Evolutionary conservation across 495 filamentous ascomycete species (phyloP).

Genomic region (Clavariopsis aquatica): DNA sequence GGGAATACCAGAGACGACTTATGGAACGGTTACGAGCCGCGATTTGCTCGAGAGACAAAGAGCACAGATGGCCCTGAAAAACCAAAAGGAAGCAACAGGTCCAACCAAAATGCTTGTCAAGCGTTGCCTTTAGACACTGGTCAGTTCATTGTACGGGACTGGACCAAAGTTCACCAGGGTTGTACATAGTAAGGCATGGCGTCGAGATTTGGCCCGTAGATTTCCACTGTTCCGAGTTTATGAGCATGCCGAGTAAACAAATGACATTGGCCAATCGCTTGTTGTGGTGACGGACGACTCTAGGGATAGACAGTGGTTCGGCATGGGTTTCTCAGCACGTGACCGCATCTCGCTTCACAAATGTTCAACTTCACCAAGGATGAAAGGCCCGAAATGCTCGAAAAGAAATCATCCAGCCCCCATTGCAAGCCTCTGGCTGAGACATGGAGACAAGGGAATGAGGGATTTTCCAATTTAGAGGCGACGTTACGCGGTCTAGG

Average conservation of each 20-base stretch:
- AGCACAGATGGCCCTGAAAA: conserved; percentile 16
- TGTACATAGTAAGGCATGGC: conserved; percentile 21
- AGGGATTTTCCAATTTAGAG: conserved; percentile 35
- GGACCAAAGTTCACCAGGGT: conserved; percentile 20
- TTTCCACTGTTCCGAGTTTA: conserved; percentile 34
- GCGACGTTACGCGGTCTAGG: conserved; percentile 39
- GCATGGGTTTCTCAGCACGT: conserved; percentile 33
- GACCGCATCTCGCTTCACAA: conserved; percentile 34
- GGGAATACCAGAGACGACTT: conserved; percentile 26
- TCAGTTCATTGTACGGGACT: conserved; percentile 31
- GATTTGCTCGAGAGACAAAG: conserved; percentile 30
- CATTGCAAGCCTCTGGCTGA: conserved; percentile 27
- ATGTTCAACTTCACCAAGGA: conserved; percentile 32
- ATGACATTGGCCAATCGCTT: conserved; percentile 39
- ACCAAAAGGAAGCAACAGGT: conserved; percentile 14
- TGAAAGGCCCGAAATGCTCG: conserved; percentile 27
- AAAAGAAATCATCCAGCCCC: conserved; percentile 32
- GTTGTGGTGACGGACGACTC: conserved; percentile 28
- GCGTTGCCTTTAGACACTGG: conserved; percentile 4
- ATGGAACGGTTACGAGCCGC: conserved; percentile 21
- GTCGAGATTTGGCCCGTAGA: conserved; percentile 18
- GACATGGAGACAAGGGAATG: conserved; percentile 35
- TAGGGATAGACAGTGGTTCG: conserved; percentile 25
- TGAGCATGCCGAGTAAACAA: conserved; percentile 13
- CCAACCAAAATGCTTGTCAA: conserved; percentile 32